A percentile compares a stretch with the other conserved stretches of the same genome.
These are phyloP conservation scores for Sarocladiaceae sp. DNA, from an alignment of 2,329 filamentous ascomycete species.

Conservation along the genomic window DNA sequence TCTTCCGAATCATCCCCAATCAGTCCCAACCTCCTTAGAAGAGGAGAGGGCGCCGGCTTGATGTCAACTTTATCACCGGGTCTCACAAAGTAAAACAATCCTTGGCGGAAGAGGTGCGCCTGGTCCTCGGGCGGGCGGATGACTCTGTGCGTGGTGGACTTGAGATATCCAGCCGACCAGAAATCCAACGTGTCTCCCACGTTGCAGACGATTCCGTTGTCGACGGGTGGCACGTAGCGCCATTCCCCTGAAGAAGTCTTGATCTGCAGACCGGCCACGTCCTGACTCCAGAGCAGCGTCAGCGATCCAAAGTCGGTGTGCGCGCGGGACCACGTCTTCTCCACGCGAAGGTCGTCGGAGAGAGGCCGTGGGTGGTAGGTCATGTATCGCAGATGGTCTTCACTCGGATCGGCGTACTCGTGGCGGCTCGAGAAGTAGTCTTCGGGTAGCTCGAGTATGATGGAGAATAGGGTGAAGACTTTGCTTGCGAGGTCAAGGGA, in stretches of 20 bases:
- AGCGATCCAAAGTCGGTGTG: slow-evolving; percentile 48
- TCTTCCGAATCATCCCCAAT: slow-evolving; percentile 18
- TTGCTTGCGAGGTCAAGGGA: slow-evolving; percentile 23
- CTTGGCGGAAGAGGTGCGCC: slow-evolving; percentile 22
- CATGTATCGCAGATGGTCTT: slow-evolving; percentile 52
- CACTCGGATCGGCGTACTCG: slow-evolving; percentile 42
- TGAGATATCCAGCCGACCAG: slow-evolving; percentile 23
- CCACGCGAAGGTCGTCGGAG: slow-evolving; percentile 1
- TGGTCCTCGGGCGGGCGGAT: slow-evolving; percentile 28
- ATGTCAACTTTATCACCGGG: slow-evolving; percentile 25
- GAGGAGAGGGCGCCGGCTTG: slow-evolving; percentile 22
- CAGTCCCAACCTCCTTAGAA: slow-evolving; percentile 21
- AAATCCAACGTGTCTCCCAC: slow-evolving; percentile 26
- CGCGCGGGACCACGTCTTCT: slow-evolving; percentile 20
- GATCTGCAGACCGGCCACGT: slow-evolving; percentile 47
- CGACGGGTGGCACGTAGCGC: slow-evolving; percentile 37
- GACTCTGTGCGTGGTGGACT: slow-evolving; percentile 29
- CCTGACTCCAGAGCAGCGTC: slow-evolving; percentile 48
- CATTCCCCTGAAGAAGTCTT: slow-evolving; percentile 30
- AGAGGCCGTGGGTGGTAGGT: slow-evolving; percentile 38
- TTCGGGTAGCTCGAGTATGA: slow-evolving; percentile 48
- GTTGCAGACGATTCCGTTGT: slow-evolving; percentile 40
- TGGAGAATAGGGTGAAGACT: slow-evolving; percentile 25
- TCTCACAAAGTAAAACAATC: slow-evolving; percentile 30
- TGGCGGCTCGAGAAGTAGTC: slow-evolving; percentile 47